Conservation (phyloP, 768 basidiomycete genomes). For the Trametes gibbosa region DNA sequence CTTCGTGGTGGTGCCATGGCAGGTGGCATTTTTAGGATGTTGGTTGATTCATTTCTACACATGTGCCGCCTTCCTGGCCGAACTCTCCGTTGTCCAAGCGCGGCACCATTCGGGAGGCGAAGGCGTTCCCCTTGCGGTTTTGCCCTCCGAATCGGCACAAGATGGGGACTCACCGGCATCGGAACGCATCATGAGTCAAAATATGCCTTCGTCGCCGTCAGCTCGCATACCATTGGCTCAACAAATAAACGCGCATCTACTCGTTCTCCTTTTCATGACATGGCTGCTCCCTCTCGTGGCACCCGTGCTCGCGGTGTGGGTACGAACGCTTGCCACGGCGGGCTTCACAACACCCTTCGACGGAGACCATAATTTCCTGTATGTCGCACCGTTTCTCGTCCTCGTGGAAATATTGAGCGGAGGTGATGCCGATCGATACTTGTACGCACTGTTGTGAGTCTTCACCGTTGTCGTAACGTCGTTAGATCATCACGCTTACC, state of each 20-base stretch:
- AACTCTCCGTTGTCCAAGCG: background rate
- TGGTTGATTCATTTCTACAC: slow-evolving; percentile 77
- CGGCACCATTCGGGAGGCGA: background rate
- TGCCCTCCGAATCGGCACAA: background rate
- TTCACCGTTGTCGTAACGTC: background rate
- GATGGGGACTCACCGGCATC: background rate
- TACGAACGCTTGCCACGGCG: slow-evolving; percentile 77
- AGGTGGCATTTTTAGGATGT: slow-evolving; percentile 83
- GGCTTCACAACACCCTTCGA: slow-evolving; percentile 78
- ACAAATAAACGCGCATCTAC: slow-evolving; percentile 32
- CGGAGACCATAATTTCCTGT: slow-evolving; percentile 73
- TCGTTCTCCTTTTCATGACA: slow-evolving; percentile 73
- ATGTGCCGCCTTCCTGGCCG: slow-evolving; percentile 37
- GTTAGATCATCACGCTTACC: background rate
- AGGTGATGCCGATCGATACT: slow-evolving; percentile 41
- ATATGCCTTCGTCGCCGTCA: background rate
- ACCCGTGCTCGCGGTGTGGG: slow-evolving; percentile 86
- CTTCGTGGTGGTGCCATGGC: slow-evolving; percentile 81
- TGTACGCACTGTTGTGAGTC: slow-evolving; percentile 36
- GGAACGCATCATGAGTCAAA: background rate
- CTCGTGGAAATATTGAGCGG: slow-evolving; percentile 55
- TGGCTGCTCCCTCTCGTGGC: slow-evolving; percentile 76
- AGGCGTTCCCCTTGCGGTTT: background rate
- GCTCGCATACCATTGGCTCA: background rate
- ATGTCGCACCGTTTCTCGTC: slow-evolving; percentile 60